phyloP scores from a whole-genome alignment of 2,329 filamentous ascomycete genomes.

The Penicillium sp. region DNA sequence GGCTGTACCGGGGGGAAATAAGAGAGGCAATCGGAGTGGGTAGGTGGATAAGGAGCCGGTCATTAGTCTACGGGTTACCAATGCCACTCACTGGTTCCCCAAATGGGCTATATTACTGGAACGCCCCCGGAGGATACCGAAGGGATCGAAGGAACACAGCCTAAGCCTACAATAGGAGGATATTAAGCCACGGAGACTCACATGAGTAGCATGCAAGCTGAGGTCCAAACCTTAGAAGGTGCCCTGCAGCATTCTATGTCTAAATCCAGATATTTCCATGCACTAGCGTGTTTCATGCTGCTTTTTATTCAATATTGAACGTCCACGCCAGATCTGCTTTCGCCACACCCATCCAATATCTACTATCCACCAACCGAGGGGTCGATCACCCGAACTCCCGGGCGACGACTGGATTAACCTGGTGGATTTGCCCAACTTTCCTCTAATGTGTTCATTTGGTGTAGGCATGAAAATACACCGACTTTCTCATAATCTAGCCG shows the following conservation, averaged over 20 bases:
- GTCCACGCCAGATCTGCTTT: not conserved
- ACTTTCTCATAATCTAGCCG: not conserved
- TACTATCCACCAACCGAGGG: not conserved
- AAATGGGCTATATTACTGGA: not conserved
- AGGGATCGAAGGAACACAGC: not conserved
- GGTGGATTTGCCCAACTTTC: not conserved
- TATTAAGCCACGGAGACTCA: not conserved
- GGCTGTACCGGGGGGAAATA: not conserved
- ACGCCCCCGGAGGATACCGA: not conserved
- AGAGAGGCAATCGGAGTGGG: not conserved
- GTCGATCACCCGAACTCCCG: not conserved
- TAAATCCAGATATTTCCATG: not conserved
- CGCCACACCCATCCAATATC: not conserved
- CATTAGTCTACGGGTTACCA: no score
- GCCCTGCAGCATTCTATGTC: not conserved
- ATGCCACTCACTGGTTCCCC: no score
- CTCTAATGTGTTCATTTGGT: not conserved
- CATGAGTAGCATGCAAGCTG: not conserved
- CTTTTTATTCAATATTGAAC: not conserved
- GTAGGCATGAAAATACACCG: not conserved
- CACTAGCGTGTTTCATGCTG: no score
- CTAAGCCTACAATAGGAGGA: not conserved
- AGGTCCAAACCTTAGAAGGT: not conserved
- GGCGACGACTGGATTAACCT: not conserved
- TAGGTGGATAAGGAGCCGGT: not conserved